phyloP scores from a whole-genome alignment of 1,284 basidiomycete genomes.

The Crepidotus sp. region DNA sequence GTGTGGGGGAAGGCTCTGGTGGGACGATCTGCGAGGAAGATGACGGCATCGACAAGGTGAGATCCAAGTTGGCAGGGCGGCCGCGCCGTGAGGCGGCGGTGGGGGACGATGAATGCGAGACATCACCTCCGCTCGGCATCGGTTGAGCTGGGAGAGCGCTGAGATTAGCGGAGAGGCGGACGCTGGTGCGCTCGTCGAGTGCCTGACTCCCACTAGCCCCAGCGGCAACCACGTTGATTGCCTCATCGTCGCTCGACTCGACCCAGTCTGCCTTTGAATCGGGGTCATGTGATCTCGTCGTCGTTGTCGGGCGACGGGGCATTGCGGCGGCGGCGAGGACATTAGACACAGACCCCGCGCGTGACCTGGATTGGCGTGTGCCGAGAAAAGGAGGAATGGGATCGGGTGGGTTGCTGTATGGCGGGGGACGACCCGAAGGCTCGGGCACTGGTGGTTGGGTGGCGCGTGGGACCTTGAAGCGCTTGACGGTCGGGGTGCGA shows the following conservation, averaged over 20 bases:
- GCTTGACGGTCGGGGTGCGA: conserved; percentile 22
- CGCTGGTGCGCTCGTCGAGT: conserved; percentile 73
- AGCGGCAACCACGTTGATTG: conserved; percentile 69
- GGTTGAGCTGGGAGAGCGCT: conserved; percentile 20
- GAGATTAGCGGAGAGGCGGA: conserved; percentile 29
- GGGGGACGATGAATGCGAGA: conserved; percentile 19
- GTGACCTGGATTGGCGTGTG: conserved; percentile 29
- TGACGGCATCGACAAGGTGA: conserved; percentile 34
- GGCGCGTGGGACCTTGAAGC: conserved; percentile 19
- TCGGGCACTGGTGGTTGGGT: conserved; percentile 22
- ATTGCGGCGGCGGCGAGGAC: conserved; percentile 40
- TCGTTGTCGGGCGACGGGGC: conserved; percentile 23
- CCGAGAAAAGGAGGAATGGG: conserved; percentile 22
- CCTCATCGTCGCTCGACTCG: conserved; percentile 73
- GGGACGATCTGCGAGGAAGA: conserved; percentile 31
- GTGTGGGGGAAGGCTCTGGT: conserved; percentile 50
- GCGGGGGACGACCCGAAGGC: conserved; percentile 45
- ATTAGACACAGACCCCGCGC: conserved; percentile 51
- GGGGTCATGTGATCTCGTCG: conserved; percentile 27
- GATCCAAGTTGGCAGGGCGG: conserved; percentile 57
- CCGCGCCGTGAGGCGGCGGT: conserved; percentile 31
- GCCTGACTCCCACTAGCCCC: conserved; percentile 70
- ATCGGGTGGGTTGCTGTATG: conserved; percentile 35
- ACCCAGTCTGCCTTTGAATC: conserved; percentile 61
- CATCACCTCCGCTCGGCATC: conserved; percentile 4